These are phyloP conservation scores for Metarhizium humberi DNA, from an alignment of 2,329 filamentous ascomycete genomes.

Conservation along the genomic window DNA sequence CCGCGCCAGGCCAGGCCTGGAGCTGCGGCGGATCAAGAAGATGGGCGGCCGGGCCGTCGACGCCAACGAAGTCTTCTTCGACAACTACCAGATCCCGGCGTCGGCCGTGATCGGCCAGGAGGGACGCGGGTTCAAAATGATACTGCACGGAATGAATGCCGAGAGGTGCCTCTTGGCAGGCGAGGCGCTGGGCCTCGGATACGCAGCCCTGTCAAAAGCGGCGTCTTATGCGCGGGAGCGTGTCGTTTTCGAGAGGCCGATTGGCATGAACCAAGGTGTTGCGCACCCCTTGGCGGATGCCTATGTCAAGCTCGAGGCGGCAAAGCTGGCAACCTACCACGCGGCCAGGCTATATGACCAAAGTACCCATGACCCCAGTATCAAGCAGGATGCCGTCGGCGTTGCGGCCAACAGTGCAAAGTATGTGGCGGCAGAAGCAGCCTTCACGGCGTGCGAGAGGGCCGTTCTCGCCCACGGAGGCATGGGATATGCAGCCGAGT, in stretches of 20 bases:
- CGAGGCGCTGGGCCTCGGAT: conserved; percentile 72
- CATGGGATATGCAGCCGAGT: conserved; percentile 57
- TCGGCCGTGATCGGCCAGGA: conserved; percentile 61
- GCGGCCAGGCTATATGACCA: conserved; percentile 54
- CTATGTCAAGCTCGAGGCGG: conserved; percentile 56
- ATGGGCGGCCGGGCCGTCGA: conserved; percentile 80
- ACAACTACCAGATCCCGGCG: conserved; percentile 60
- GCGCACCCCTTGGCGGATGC: conserved; percentile 57
- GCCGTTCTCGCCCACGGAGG: conserved; percentile 51
- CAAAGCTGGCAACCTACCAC: conserved; percentile 56
- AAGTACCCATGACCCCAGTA: conserved; percentile 37
- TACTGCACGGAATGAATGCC: conserved; percentile 73
- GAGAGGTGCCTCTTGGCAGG: conserved; percentile 68
- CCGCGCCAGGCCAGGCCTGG: conserved; percentile 45
- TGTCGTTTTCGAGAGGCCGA: conserved; percentile 54
- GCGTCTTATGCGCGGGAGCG: conserved; percentile 57
- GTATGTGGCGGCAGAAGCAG: conserved; percentile 58
- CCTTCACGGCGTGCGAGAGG: conserved; percentile 52
- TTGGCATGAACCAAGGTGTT: conserved; percentile 58
- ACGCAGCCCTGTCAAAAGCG: conserved; percentile 56
- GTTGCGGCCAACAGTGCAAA: conserved; percentile 62
- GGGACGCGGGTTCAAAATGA: conserved; percentile 68
- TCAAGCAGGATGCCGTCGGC: conserved; percentile 48
- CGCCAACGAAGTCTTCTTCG: conserved; percentile 83
- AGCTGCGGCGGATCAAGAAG: conserved; percentile 67